Evolutionary conservation across 2,329 filamentous ascomycete species (phyloP).

Genomic region (Beauveria sp.): DNA sequence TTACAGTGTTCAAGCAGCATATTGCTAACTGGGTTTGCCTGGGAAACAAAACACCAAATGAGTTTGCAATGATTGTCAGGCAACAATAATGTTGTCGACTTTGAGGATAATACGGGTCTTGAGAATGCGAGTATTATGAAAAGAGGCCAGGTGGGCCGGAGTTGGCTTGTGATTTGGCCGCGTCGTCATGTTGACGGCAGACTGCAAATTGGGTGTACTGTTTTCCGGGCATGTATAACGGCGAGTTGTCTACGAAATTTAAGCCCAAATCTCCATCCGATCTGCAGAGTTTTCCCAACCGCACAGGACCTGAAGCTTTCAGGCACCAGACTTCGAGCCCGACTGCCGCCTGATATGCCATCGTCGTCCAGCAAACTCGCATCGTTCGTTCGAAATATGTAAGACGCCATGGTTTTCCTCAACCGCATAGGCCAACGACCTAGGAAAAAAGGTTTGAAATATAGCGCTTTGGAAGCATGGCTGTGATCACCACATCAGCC

Average conservation of each 20-base stretch:
- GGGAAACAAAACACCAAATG: background rate
- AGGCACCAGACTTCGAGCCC: background rate
- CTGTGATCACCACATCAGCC: conserved; percentile 55
- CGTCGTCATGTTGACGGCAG: too few relatives aligned
- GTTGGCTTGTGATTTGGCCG: too few relatives aligned
- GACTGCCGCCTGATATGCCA: too few relatives aligned
- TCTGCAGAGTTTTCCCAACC: too few relatives aligned
- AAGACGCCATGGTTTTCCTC: conserved; percentile 74
- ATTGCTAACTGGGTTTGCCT: background rate
- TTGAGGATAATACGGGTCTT: too few relatives aligned
- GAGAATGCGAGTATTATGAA: too few relatives aligned
- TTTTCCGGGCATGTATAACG: too few relatives aligned
- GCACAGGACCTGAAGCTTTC: background rate
- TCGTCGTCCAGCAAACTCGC: background rate
- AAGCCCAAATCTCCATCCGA: too few relatives aligned
- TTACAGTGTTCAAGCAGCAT: background rate
- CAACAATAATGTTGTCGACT: too few relatives aligned
- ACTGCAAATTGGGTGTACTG: too few relatives aligned
- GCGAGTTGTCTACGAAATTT: too few relatives aligned
- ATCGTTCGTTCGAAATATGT: conserved; percentile 2
- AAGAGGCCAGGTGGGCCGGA: too few relatives aligned
- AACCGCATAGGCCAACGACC: conserved; percentile 85
- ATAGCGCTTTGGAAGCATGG: conserved; percentile 58
- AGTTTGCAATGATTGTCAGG: background rate
- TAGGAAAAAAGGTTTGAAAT: conserved; percentile 87